Base-by-base conservation (phyloP, 192 early-diverging fungal species). In the Pilaira anomala region DNA sequence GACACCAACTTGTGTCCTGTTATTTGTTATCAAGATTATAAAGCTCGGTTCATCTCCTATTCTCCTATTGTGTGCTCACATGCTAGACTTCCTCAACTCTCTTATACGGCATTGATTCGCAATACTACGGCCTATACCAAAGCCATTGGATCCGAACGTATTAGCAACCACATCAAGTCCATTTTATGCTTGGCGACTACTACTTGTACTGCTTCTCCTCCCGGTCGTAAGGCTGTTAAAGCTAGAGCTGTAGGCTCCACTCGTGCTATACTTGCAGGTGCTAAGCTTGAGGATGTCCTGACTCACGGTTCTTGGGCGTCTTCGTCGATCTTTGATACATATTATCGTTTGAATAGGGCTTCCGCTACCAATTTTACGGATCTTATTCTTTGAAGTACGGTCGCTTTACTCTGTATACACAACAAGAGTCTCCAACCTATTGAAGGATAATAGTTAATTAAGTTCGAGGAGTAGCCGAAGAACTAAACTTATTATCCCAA, bases 291-390 rank as follows among this genome's bases (percentile, higher is more conserved):
- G 3, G 52, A 55, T 28, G 26, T 55, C 1, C 52, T 55, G 4
- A 55, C 52, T 16, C 52, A 55, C 33, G 52, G 52, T 33, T 55
- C 52, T n/a, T 55, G 52, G 52, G 52, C 52, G 5, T 55, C 52
- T 36, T 29, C 52, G 4, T 29, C 52, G 3, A 24, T 55, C 7
- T 55, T 55, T n/a, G 52, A 55, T 28, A 29, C 26, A 3, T 55
- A 28, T 14, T 55, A 55, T 28, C 25, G 52, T 3, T 18, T 55
- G 1, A 25, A 16, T 55, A 6, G 52, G 7, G 52, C 9, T n/a
- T 25, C 52, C 1, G 52, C 52, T 36, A 33, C 52, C 4, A 24
- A 55, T 55, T 55, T 55, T 24, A 55, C 42, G 2, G 42, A n/a
- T 45, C 11, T 45, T n/a, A 45, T 45, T 45, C 12, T 45, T 7